Base-by-base conservation (phyloP, 2,329 filamentous ascomycete species). In the Aspergillus fumigatiaffinis region DNA sequence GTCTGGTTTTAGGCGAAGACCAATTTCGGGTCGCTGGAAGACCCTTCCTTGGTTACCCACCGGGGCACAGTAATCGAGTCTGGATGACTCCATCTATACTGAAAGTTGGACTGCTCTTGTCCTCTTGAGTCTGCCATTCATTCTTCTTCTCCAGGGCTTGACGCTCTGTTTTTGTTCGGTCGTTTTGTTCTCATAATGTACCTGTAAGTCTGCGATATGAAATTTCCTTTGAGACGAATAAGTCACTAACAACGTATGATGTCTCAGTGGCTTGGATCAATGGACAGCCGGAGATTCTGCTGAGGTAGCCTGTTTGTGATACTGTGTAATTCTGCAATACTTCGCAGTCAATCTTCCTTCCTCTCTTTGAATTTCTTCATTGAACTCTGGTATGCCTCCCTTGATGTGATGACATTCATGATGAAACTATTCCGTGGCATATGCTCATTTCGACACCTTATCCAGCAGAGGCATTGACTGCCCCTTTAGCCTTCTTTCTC, bases 391-490 rank as follows among this genome's bases (percentile, higher is more conserved):
- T 69, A 66, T 42, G 67, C 51, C 54, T 44, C 52, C 50, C 44
- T 25, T 48, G 42, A 28, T 42, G 21, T 55, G 44, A 49, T 51
- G 44, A 20, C 48, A 26, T 50, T 47, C 21, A 56, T 51, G 38
- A 42, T 50, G 20, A 38, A 29, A 29, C 56, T 29, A 50, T 35
- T 12, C 42, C 52, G 42, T 42, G 50, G 29, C 60, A 54, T 54
- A 44, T 32, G 55, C 54, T 53, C 49, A 48, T 55, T 50, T 25
- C 51, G 28, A 52, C 51, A 26, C 47, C n/a, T 55, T 29, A 23
- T 17, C 23, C 47, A 57, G 57, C 56, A 68, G 64, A 64, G 70
- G 68, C 66, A 71, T 72, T 71, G 70, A 70, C 57, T 71, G 68
- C 65, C 66, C 32, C 63, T 66, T 50, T 60, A 56, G 65, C 66